Percentiles rank a stretch among this genome's conserved stretches.
phyloP scores from a whole-genome alignment of 805 yeast genomes.

The Candida coquimbonensis region DNA sequence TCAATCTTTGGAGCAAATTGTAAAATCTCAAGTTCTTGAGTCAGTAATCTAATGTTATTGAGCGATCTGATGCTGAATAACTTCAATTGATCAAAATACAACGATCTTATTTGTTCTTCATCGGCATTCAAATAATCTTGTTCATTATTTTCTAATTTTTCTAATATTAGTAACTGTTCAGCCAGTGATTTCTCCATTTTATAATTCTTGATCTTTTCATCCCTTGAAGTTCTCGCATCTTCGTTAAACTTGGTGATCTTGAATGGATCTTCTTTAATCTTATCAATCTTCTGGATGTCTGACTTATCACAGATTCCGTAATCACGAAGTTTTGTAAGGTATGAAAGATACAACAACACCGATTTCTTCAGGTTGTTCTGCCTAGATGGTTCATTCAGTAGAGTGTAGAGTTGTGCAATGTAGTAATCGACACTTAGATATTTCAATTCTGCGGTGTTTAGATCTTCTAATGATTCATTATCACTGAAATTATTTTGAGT shows the following conservation, averaged over 20 bases:
- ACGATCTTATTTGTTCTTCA: slow-evolving; percentile 55
- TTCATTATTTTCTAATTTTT: slow-evolving; percentile 26
- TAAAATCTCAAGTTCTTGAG: slow-evolving; percentile 65
- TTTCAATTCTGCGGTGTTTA: slow-evolving; percentile 55
- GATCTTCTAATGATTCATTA: slow-evolving; percentile 66
- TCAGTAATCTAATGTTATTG: slow-evolving; percentile 45
- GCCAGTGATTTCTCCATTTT: slow-evolving; percentile 51
- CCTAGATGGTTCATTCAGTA: slow-evolving; percentile 24
- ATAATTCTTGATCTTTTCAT: slow-evolving; percentile 65
- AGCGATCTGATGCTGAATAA: slow-evolving; percentile 48
- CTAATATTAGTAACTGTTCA: slow-evolving; percentile 35
- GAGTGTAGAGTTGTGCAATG: slow-evolving; percentile 35
- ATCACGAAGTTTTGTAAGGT: slow-evolving; percentile 36
- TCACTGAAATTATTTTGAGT: slow-evolving; percentile 46
- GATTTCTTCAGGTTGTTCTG: slow-evolving; percentile 33
- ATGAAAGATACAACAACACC: slow-evolving; percentile 38
- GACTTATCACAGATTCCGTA: slow-evolving; percentile 35
- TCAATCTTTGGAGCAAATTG: slow-evolving; percentile 32
- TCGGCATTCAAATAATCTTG: slow-evolving; percentile 35
- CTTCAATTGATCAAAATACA: slow-evolving; percentile 50
- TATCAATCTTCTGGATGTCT: slow-evolving; percentile 33
- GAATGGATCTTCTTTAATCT: slow-evolving; percentile 22
- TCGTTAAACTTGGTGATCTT: slow-evolving; percentile 33
- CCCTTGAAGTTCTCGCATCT: slow-evolving; percentile 38
- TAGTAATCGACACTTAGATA: slow-evolving; percentile 55